phyloP scores from a whole-genome alignment of 2,329 filamentous ascomycete species.

The Colletotrichum agaves region DNA sequence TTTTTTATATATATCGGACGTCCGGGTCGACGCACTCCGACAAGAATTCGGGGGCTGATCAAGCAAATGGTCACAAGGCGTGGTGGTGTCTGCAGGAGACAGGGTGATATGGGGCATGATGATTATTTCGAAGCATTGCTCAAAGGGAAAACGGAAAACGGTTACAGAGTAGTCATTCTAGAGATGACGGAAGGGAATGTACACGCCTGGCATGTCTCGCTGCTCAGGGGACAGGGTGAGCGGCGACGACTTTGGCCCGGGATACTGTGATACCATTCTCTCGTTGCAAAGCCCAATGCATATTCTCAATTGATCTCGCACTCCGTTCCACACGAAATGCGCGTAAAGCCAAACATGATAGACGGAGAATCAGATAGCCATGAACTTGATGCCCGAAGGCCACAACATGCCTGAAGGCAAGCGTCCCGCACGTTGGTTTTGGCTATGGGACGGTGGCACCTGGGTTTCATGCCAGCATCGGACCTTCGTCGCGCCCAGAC shows the following conservation, averaged over 20 bases:
- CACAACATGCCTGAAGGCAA: neutral
- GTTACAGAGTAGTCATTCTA: neutral
- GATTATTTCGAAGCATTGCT: neutral
- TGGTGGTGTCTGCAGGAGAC: too few species aligned
- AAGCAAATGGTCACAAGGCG: too few species aligned
- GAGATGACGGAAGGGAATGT: neutral
- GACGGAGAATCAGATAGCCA: too few species aligned
- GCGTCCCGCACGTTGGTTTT: neutral
- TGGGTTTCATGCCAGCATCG: conserved; percentile 17
- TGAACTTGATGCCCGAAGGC: neutral
- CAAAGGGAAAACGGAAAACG: conserved; percentile 3
- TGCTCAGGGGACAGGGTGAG: neutral
- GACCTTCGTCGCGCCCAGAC: conserved; percentile 1
- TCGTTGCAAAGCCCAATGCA: conserved; percentile 14
- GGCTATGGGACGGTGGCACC: neutral
- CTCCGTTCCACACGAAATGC: neutral
- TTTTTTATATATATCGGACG: neutral
- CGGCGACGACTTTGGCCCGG: neutral
- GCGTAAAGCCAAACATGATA: too few species aligned
- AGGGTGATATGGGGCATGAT: neutral
- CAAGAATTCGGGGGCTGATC: neutral
- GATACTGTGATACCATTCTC: conserved; percentile 29
- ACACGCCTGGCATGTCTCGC: neutral
- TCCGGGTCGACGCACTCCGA: neutral
- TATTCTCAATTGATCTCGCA: neutral